Evolutionary conservation across 1,284 basidiomycete genomes (phyloP).

Genomic region (Paramarasmius palmivorus): DNA sequence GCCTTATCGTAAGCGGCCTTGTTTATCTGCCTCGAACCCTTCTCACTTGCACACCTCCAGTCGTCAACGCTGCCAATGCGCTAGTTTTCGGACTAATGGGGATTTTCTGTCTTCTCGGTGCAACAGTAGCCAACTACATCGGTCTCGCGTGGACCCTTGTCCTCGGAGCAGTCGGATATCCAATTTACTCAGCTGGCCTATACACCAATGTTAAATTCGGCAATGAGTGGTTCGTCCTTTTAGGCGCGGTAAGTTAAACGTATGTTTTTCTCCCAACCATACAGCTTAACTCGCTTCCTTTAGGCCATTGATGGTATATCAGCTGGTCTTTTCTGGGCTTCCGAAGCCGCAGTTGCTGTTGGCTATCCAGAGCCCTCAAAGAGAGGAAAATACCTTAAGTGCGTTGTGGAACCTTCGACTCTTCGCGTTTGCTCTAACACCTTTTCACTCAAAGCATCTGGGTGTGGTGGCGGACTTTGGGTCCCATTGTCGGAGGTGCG

Average conservation of each 20-base stretch:
- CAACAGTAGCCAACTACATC: background rate
- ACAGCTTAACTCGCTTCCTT: background rate
- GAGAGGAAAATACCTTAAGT: conserved; percentile 13
- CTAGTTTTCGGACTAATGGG: background rate
- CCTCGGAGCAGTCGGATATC: background rate
- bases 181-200: background rate
- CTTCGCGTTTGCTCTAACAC: background rate
- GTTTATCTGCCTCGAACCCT: background rate
- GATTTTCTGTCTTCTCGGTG: background rate
- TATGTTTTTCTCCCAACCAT: background rate
- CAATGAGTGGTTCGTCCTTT: background rate
- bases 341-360: conserved; percentile 12
- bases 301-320: conserved; percentile 12
- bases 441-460: conserved; percentile 9
- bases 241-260: background rate
- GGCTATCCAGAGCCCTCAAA: conserved; percentile 13
- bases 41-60: background rate
- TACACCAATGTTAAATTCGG: conserved; percentile 1
- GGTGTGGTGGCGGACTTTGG: conserved; percentile 14
- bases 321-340: conserved; percentile 13
- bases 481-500: conserved; percentile 11
- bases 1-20: background rate
- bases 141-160: background rate
- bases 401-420: background rate
- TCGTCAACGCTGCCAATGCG: background rate